A percentile compares a stretch with the other conserved stretches of the same genome.
phyloP scores from a whole-genome alignment of 176 grass and related monocot species.

The Phragmites australis region DNA sequence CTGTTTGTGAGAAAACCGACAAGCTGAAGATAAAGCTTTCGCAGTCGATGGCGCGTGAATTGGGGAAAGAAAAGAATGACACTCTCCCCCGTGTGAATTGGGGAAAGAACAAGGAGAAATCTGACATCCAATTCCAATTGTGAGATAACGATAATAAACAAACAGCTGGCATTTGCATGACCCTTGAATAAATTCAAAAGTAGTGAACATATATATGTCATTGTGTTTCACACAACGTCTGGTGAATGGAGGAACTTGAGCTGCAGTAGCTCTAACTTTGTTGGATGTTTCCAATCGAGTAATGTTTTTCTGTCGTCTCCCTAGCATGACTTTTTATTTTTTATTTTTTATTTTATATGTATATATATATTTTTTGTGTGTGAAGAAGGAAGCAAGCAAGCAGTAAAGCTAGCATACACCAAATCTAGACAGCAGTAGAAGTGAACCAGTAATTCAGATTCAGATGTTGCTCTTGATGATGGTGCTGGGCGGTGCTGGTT shows the following conservation, averaged over 20 bases:
- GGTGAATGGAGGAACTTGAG: constrained; percentile 17
- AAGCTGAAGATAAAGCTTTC: constrained; percentile 29
- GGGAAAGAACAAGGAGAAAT: constrained; percentile 41
- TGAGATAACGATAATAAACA: constrained; percentile 23
- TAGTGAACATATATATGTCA: constrained; percentile 10
- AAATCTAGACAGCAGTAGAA: too few species aligned
- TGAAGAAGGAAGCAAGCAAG: too few species aligned
- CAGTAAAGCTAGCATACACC: too few species aligned
- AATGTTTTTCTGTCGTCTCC: too few species aligned
- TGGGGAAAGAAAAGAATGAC: not conserved
- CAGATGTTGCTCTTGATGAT: constrained; percentile 52
- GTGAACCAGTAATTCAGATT: not conserved
- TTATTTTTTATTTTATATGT: too few species aligned
- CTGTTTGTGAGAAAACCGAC: constrained; percentile 54
- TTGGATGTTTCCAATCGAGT: not conserved
- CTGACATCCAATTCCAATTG: constrained; percentile 22
- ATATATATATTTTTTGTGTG: too few species aligned
- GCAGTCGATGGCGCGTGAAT: not conserved
- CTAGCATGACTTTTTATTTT: too few species aligned
- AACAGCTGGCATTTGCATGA: not conserved
- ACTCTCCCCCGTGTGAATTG: not conserved
- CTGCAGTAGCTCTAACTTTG: not conserved
- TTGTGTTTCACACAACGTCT: constrained; percentile 6
- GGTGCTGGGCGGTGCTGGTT: not conserved
- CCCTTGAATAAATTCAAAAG: constrained; percentile 13